Evolutionary conservation across 2,329 filamentous ascomycete genomes (phyloP).

Genomic region (Zasmidium cellare): DNA sequence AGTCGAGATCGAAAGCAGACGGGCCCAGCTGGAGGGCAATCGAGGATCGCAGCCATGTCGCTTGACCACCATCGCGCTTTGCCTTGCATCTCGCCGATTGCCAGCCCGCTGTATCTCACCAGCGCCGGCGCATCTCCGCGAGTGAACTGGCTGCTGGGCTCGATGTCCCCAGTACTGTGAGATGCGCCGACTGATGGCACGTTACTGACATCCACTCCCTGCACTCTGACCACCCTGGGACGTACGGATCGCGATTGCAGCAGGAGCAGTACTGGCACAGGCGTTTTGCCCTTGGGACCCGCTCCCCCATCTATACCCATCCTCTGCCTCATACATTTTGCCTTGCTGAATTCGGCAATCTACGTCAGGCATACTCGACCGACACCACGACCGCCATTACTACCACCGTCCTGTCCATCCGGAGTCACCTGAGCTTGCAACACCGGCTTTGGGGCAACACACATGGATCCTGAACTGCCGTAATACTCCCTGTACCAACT

Average conservation of each 20-base stretch:
- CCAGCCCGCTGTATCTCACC: background rate
- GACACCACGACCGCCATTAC: background rate
- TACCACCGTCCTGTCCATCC: background rate
- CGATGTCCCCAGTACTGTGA: slow-evolving; percentile 6
- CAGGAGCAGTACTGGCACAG: background rate
- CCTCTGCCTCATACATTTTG: background rate
- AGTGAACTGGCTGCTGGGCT: background rate
- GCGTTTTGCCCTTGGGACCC: background rate
- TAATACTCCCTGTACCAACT: background rate
- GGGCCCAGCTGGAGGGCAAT: background rate
- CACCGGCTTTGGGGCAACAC: background rate
- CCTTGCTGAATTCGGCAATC: background rate
- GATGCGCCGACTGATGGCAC: slow-evolving; percentile 5
- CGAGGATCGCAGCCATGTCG: background rate
- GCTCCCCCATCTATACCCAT: background rate
- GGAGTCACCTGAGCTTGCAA: background rate
- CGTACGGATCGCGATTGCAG: background rate
- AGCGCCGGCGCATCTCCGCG: background rate
- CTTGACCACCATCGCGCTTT: background rate
- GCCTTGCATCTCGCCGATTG: background rate
- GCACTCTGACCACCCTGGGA: slow-evolving; percentile 4
- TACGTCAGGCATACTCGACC: background rate
- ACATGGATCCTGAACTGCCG: slow-evolving; percentile 4
- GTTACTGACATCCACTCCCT: slow-evolving; percentile 3
- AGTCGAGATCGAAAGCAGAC: background rate